These are phyloP conservation scores for Neurospora hispaniola DNA, from an alignment of 495 filamentous ascomycete species.

Conservation along the genomic window DNA sequence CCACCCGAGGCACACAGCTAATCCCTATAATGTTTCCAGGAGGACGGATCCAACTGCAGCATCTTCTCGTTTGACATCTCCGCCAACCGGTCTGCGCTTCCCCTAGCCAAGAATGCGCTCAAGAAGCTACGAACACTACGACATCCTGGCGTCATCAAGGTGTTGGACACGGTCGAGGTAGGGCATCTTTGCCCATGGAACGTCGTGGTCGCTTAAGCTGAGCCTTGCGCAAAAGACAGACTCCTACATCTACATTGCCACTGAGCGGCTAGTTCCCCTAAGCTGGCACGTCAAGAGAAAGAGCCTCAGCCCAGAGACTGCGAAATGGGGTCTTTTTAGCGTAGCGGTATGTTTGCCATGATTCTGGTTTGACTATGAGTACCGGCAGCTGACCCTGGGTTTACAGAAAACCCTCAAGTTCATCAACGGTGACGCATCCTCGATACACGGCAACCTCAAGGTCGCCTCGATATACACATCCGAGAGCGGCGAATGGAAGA, in stretches of 20 bases:
- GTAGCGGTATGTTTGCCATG: slow-evolving; percentile 54
- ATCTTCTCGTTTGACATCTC: slow-evolving; percentile 90
- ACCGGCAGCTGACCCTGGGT: slow-evolving; percentile 4
- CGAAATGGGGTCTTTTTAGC: slow-evolving; percentile 88
- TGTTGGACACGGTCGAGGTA: slow-evolving; percentile 91
- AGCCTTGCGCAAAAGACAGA: slow-evolving; percentile 54
- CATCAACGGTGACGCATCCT: slow-evolving; percentile 85
- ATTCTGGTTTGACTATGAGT: background rate
- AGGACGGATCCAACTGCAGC: slow-evolving; percentile 86
- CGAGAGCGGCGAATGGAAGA: slow-evolving; percentile 96
- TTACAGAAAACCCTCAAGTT: slow-evolving; percentile 80
- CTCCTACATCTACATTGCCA: slow-evolving; percentile 86
- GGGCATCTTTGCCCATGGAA: background rate
- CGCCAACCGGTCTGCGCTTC: slow-evolving; percentile 65
- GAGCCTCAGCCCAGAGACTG: slow-evolving; percentile 73
- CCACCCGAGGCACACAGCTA: background rate
- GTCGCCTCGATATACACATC: slow-evolving; percentile 79
- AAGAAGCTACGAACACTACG: slow-evolving; percentile 84
- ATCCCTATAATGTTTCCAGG: slow-evolving; percentile 38
- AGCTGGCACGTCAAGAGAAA: slow-evolving; percentile 78
- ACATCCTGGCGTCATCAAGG: slow-evolving; percentile 87
- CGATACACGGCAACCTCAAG: slow-evolving; percentile 77
- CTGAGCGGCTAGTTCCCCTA: slow-evolving; percentile 76
- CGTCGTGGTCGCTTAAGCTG: slow-evolving; percentile 3
- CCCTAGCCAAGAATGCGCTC: slow-evolving; percentile 83